Evolutionary conservation across 2,329 filamentous ascomycete genomes (phyloP).

Genomic region (Pochonia chlamydosporia): DNA sequence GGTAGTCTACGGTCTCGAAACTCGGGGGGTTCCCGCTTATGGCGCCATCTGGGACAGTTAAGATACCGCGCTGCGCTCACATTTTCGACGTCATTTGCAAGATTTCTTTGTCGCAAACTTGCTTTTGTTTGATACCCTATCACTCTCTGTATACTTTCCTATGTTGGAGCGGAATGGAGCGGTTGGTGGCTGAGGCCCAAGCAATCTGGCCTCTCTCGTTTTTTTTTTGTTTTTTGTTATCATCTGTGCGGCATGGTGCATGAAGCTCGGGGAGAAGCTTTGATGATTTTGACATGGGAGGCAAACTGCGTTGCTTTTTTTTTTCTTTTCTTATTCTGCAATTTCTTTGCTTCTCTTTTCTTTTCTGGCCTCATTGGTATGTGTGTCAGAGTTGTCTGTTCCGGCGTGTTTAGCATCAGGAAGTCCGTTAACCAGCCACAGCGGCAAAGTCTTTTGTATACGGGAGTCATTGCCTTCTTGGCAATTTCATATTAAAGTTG

Average conservation of each 20-base stretch:
- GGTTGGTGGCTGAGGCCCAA: not conserved
- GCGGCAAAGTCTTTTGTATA: no score
- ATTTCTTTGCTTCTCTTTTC: not conserved
- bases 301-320: no score
- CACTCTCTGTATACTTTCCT: not conserved
- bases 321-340: not conserved
- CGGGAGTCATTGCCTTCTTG: no score
- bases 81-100: not conserved
- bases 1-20: constrained; percentile 64
- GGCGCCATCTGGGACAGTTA: constrained; percentile 67
- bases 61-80: not conserved
- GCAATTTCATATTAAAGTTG: no score
- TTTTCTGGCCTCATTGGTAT: no score
- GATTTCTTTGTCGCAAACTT: not conserved
- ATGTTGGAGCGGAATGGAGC: no score
- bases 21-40: constrained; percentile 59
- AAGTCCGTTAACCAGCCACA: not conserved
- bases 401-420: not conserved
- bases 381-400: no score
- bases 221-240: not conserved
- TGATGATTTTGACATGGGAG: no score
- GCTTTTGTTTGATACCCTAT: not conserved
- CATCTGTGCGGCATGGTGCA: no score
- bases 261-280: no score
- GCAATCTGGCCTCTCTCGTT: not conserved